Evolutionary conservation across 768 basidiomycete genomes (phyloP).

Genomic region (Termitomyces sp.): DNA sequence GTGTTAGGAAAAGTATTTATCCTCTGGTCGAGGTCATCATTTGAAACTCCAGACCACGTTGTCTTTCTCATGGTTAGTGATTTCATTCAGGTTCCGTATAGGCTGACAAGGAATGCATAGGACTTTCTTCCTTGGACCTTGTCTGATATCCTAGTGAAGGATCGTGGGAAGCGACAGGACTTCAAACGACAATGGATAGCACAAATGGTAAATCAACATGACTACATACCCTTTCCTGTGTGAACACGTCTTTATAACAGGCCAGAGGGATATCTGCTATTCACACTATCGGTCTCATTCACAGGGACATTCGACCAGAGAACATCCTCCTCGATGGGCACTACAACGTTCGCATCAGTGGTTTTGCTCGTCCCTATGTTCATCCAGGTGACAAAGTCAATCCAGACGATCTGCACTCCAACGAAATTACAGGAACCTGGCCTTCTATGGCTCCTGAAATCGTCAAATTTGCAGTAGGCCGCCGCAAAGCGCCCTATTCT

Average conservation of each 20-base stretch:
- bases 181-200: conserved; percentile 6
- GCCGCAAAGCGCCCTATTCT: not conserved
- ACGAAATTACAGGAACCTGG: conserved; percentile 5
- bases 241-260: not conserved
- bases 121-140: not conserved
- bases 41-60: not conserved
- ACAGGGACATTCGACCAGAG: conserved; percentile 6
- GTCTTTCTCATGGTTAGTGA: not conserved
- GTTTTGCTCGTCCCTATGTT: not conserved
- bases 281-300: not conserved
- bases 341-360: conserved; percentile 3
- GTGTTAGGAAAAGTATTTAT: not conserved
- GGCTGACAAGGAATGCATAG: not conserved
- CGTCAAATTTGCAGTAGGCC: not conserved
- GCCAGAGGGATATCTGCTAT: not conserved
- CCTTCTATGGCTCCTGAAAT: conserved; percentile 6
- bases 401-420: not conserved
- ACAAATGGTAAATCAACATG: conserved; percentile 1
- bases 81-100: not conserved
- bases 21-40: not conserved
- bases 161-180: not conserved
- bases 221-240: not conserved
- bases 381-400: not conserved
- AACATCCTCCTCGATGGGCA: conserved; percentile 3
- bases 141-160: conserved; percentile 1